These are phyloP conservation scores for Mariannaea sp. DNA, from an alignment of 2,329 filamentous ascomycete genomes.

Conservation along the genomic window DNA sequence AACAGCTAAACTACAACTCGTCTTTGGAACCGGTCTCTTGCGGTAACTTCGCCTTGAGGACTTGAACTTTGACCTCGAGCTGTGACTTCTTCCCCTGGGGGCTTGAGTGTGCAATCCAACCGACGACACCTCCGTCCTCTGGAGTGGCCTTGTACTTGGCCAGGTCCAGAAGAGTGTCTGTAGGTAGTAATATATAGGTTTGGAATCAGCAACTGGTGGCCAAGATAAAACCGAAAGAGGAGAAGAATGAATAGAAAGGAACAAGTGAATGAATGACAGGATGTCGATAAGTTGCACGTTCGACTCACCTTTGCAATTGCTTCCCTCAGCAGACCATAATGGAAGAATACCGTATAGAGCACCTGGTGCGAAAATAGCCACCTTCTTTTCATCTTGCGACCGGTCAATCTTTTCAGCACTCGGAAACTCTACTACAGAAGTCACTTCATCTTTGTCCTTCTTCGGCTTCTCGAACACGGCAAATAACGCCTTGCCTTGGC, in stretches of 20 bases:
- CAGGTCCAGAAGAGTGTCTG: conserved; percentile 39
- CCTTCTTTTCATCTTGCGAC: conserved; percentile 40
- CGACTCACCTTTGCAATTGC: conserved; percentile 49
- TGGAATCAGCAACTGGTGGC: too few species aligned
- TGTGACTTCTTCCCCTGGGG: conserved; percentile 41
- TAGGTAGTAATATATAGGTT: not conserved
- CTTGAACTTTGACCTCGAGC: conserved; percentile 44
- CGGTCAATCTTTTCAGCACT: conserved; percentile 36
- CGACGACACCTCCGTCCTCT: conserved; percentile 36
- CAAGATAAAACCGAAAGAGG: too few species aligned
- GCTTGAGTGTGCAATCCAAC: conserved; percentile 40
- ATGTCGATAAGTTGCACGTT: too few species aligned
- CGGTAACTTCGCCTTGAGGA: conserved; percentile 34
- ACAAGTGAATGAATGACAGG: too few species aligned
- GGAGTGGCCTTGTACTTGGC: conserved; percentile 37
- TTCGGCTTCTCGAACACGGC: conserved; percentile 48
- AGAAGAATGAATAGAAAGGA: too few species aligned
- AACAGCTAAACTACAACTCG: conserved; percentile 29
- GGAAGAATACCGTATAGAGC: conserved; percentile 56
- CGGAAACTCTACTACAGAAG: conserved; percentile 42
- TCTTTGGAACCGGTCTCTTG: conserved; percentile 28
- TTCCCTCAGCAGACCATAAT: conserved; percentile 53
- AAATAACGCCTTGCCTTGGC: conserved; percentile 46
- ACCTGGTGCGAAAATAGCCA: conserved; percentile 58
- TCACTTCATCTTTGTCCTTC: conserved; percentile 45